Percentiles rank a stretch among this genome's conserved stretches.
Conservation (phyloP, 176 grass and related monocot species). For the Carex scoparia region DNA sequence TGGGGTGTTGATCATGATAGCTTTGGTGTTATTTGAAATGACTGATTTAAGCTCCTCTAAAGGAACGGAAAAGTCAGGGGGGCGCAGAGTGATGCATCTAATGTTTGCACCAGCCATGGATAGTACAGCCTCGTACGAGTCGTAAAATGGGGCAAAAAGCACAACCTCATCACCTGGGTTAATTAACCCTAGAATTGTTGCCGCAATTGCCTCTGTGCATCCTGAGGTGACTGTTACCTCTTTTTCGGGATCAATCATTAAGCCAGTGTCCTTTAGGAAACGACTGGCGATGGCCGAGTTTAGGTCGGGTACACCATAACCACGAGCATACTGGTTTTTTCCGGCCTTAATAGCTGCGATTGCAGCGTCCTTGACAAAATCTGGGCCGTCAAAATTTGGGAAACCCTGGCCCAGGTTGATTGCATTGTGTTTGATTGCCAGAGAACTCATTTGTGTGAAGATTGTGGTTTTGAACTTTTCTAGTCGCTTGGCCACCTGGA, state of each 20-base stretch:
- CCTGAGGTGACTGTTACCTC: slow-evolving; percentile 95
- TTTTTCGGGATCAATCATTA: slow-evolving; percentile 71
- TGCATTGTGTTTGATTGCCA: slow-evolving; percentile 86
- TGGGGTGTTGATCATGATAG: slow-evolving; percentile 97
- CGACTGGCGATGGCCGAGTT: slow-evolving; percentile 63
- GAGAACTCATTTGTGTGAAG: slow-evolving; percentile 98
- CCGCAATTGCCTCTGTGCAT: slow-evolving; percentile 97
- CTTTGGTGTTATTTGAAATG: slow-evolving; percentile 66
- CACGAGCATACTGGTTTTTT: slow-evolving; percentile 95
- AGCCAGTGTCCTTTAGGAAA: slow-evolving; percentile 70
- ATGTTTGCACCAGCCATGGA: slow-evolving; percentile 90
- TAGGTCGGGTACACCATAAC: slow-evolving; percentile 73
- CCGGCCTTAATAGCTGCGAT: slow-evolving; percentile 81
- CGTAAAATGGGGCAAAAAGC: slow-evolving; percentile 92
- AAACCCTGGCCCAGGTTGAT: slow-evolving; percentile 98
- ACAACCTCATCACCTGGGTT: slow-evolving; percentile 97
- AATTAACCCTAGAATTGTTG: slow-evolving; percentile 81
- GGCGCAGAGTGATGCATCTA: slow-evolving; percentile 61
- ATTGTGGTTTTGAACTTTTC: slow-evolving; percentile 98
- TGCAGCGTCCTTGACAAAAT: slow-evolving; percentile 88
- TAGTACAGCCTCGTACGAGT: slow-evolving; percentile 77
- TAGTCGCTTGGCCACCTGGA: slow-evolving; percentile 76
- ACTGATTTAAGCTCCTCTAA: slow-evolving; percentile 70
- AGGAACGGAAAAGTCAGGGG: slow-evolving; percentile 75
- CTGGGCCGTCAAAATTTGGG: slow-evolving; percentile 92